phyloP scores from a whole-genome alignment of 306 rosid species.

The Sicyos baderoa region DNA sequence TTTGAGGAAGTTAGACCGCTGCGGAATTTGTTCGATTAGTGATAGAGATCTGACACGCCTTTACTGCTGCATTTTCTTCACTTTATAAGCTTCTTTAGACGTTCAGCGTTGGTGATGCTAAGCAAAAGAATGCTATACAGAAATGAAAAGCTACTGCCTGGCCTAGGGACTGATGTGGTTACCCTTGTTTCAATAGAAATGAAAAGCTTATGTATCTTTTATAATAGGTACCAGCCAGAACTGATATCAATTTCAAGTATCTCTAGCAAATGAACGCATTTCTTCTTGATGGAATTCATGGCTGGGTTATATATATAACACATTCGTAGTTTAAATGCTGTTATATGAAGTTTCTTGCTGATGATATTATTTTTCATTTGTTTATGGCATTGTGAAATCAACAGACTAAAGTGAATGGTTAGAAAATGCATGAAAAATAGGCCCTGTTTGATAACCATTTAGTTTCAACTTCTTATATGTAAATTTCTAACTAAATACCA shows the following conservation, averaged over 20 bases:
- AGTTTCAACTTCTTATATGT: too few relatives aligned
- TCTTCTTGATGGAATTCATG: background rate
- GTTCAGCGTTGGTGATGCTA: background rate
- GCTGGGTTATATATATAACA: too few relatives aligned
- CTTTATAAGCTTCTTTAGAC: constrained; percentile 1
- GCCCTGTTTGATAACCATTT: too few relatives aligned
- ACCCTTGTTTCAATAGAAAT: too few relatives aligned
- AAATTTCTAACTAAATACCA: too few relatives aligned
- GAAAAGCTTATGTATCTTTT: background rate
- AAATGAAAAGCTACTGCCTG: background rate
- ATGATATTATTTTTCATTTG: background rate
- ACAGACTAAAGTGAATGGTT: background rate
- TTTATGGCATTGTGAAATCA: background rate
- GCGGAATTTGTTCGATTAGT: background rate
- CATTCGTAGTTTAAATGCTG: background rate
- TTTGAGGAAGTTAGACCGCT: constrained; percentile 1
- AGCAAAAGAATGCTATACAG: background rate
- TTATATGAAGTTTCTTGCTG: background rate
- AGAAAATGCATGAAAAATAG: background rate
- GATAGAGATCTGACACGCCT: background rate
- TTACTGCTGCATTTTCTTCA: background rate
- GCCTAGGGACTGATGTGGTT: too few relatives aligned
- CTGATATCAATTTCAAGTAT: background rate
- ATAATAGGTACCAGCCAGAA: background rate
- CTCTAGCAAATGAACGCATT: background rate